Evolutionary conservation across 306 rosid genomes (phyloP).

Genomic region (Luffa aegyptiaca): DNA sequence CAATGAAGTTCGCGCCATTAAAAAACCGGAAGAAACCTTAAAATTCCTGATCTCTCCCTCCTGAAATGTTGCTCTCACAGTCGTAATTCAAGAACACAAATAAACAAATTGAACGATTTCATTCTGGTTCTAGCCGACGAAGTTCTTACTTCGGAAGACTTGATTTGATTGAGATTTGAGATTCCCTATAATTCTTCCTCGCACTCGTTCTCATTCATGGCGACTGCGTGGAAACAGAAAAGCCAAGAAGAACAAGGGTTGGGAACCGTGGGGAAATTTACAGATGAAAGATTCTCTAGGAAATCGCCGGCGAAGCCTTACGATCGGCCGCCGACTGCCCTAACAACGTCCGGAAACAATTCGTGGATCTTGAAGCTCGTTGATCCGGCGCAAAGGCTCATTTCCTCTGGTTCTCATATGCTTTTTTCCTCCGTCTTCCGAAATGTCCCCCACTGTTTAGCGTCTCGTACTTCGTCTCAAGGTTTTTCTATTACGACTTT

Average conservation of each 20-base stretch:
- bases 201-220: background rate
- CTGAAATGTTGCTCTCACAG: background rate
- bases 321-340: slow-evolving; percentile 46
- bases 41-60: background rate
- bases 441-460: slow-evolving; percentile 42
- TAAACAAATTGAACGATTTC: background rate
- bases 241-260: background rate
- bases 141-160: background rate
- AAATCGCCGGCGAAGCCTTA: slow-evolving; percentile 14
- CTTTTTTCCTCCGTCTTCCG: slow-evolving; percentile 62
- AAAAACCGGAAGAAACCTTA: background rate
- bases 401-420: slow-evolving; percentile 47
- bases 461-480: slow-evolving; percentile 9
- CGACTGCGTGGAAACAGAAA: background rate
- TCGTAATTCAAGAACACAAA: background rate
- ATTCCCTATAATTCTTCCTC: background rate
- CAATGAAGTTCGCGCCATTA: background rate
- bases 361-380: slow-evolving; percentile 79
- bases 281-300: background rate
- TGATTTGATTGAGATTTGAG: background rate
- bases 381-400: slow-evolving; percentile 79
- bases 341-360: slow-evolving; percentile 32
- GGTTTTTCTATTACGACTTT: background rate
- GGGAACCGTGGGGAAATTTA: background rate
- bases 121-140: background rate